phyloP scores from a whole-genome alignment of 2,329 filamentous ascomycete genomes.

The Alternaria sp. region DNA sequence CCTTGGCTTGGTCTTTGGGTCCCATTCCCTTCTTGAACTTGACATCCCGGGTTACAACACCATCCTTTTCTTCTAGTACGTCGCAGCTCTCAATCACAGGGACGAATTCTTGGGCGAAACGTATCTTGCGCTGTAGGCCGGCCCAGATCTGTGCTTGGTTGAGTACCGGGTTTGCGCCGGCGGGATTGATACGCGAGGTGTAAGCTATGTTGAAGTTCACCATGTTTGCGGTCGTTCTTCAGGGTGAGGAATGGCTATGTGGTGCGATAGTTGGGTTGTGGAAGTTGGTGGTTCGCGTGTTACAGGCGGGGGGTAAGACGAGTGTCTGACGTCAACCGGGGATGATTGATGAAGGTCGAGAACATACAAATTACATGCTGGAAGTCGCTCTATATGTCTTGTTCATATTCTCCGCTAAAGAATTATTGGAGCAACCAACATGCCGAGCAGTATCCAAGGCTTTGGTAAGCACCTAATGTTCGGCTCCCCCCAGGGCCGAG shows the following conservation, averaged over 20 bases:
- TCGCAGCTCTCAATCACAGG: conserved; percentile 51
- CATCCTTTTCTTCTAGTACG: conserved; percentile 49
- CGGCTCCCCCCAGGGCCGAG: conserved; percentile 12
- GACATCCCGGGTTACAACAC: conserved; percentile 45
- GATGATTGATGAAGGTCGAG: neutral
- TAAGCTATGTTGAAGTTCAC: conserved; percentile 50
- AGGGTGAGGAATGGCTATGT: neutral
- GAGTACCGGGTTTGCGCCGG: conserved; percentile 46
- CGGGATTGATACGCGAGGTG: conserved; percentile 54
- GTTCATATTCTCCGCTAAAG: neutral
- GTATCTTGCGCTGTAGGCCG: conserved; percentile 56
- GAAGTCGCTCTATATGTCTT: neutral
- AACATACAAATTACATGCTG: neutral
- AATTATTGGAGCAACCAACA: neutral
- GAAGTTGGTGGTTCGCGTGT: neutral
- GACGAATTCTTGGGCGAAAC: conserved; percentile 55
- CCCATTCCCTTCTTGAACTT: conserved; percentile 48
- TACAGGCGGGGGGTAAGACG: neutral
- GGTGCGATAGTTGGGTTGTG: neutral
- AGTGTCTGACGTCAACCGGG: neutral
- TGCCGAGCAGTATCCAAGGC: neutral
- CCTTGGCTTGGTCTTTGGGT: conserved; percentile 39
- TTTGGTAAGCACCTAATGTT: conserved; percentile 1
- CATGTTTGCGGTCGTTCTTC: conserved; percentile 37
- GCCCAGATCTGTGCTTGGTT: conserved; percentile 50